Conservation (phyloP, 805 yeast species). For the Ogataea paradorogensis region DNA sequence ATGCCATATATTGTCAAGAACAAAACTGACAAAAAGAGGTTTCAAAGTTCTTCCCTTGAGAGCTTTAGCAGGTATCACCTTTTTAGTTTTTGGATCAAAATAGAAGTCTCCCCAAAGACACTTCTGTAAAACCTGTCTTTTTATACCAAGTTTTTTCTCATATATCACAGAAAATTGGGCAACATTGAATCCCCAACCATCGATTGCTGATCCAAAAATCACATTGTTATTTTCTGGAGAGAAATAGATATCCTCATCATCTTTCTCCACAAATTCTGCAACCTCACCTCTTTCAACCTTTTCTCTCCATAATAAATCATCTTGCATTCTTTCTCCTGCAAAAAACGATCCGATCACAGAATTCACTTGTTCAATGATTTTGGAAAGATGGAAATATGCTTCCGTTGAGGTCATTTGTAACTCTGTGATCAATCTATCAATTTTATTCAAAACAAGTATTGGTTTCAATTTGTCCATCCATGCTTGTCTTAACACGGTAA, state of each 20-base stretch:
- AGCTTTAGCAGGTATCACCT: conserved; percentile 65
- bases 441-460: conserved; percentile 81
- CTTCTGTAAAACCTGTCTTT: conserved; percentile 71
- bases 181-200: conserved; percentile 97
- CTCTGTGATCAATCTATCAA: conserved; percentile 82
- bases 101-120: conserved; percentile 96
- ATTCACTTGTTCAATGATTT: conserved; percentile 88
- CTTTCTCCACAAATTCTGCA: conserved; percentile 65
- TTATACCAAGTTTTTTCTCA: conserved; percentile 80
- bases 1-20: conserved; percentile 89
- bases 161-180: conserved; percentile 86
- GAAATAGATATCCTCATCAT: conserved; percentile 81
- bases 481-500: conserved; percentile 89
- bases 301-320: conserved; percentile 76
- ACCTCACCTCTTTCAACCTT: conserved; percentile 43
- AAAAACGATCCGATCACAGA: conserved; percentile 91
- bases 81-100: conserved; percentile 86
- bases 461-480: conserved; percentile 94
- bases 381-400: conserved; percentile 76
- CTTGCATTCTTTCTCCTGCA: conserved; percentile 90
- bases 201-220: conserved; percentile 85
- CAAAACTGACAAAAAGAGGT: conserved; percentile 83
- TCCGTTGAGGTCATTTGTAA: conserved; percentile 79
- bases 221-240: conserved; percentile 87
- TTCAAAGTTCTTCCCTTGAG: conserved; percentile 59